phyloP scores from a whole-genome alignment of 805 yeast genomes.

The Peterozyma toletana region DNA sequence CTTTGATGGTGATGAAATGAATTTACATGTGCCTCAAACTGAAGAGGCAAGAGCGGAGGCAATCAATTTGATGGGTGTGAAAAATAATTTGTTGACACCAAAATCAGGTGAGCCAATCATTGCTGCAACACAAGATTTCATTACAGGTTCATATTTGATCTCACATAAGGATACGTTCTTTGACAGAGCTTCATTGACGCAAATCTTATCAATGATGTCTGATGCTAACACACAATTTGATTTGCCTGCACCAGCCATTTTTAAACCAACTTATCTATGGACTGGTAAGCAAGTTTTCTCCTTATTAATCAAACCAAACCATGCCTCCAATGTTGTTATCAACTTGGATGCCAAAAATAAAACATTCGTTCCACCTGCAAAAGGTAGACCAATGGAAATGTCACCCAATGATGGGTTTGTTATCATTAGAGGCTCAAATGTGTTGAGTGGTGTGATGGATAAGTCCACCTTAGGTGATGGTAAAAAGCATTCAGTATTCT shows the following conservation, averaged over 20 bases:
- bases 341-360: conserved; percentile 93
- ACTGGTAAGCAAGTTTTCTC: conserved; percentile 96
- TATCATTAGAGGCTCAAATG: conserved; percentile 80
- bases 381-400: conserved; percentile 82
- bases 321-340: conserved; percentile 67
- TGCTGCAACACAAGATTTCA: conserved; percentile 99
- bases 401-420: conserved; percentile 96
- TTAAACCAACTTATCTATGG: conserved; percentile 88
- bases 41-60: conserved; percentile 99
- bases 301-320: conserved; percentile 78
- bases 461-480: conserved; percentile 96
- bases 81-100: conserved; percentile 89
- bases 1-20: conserved; percentile 99
- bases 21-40: conserved; percentile 96
- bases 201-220: conserved; percentile 89
- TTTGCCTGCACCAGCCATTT: conserved; percentile 89
- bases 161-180: conserved; percentile 91
- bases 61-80: conserved; percentile 97
- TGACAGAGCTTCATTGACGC: conserved; percentile 79
- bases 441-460: conserved; percentile 94
- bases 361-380: conserved; percentile 72
- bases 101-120: conserved; percentile 98
- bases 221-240: conserved; percentile 87
- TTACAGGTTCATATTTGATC: conserved; percentile 89
- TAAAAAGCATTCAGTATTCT: conserved; percentile 92